Conservation (phyloP, 2,329 filamentous ascomycete species). For the Thielaviopsis euricoi region DNA sequence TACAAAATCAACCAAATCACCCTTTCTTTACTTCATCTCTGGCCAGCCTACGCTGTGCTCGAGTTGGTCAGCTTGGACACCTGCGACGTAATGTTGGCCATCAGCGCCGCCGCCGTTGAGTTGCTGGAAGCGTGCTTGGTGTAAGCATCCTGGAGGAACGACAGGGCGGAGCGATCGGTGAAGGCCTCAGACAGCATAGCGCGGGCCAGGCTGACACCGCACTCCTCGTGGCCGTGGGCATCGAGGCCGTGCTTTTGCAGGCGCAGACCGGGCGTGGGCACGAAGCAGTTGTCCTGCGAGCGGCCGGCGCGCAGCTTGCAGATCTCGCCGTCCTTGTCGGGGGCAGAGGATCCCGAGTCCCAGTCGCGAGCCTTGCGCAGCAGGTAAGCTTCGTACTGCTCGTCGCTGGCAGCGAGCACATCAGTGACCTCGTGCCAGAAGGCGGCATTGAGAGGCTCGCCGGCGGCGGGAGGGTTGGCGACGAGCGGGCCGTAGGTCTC, state of each 20-base stretch:
- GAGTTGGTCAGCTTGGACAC: not conserved
- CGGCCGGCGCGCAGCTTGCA: conserved; percentile 36
- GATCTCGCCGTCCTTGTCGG: conserved; percentile 25
- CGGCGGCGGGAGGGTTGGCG: conserved; percentile 22
- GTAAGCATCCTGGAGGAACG: conserved; percentile 6
- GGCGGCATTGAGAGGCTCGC: conserved; percentile 33
- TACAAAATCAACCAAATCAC: not conserved
- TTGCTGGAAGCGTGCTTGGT: not conserved
- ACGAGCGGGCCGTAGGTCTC: conserved; percentile 33
- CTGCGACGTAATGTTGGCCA: not conserved
- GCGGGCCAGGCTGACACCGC: conserved; percentile 14
- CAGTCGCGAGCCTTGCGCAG: conserved; percentile 31
- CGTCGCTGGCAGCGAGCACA: conserved; percentile 26
- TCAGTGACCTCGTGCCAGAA: conserved; percentile 44
- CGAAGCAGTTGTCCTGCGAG: conserved; percentile 34
- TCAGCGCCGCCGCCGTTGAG: not conserved
- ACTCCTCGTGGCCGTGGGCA: conserved; percentile 14
- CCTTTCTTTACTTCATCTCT: not conserved
- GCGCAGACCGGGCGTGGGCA: conserved; percentile 20
- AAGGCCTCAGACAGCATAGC: conserved; percentile 14
- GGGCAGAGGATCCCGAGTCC: conserved; percentile 22
- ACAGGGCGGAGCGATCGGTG: conserved; percentile 1
- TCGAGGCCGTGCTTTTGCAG: conserved; percentile 16
- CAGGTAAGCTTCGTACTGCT: conserved; percentile 30
- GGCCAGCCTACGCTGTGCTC: not conserved